Evolutionary conservation across 2,329 filamentous ascomycete genomes (phyloP).

Genomic region (Exserohilum rostratum): DNA sequence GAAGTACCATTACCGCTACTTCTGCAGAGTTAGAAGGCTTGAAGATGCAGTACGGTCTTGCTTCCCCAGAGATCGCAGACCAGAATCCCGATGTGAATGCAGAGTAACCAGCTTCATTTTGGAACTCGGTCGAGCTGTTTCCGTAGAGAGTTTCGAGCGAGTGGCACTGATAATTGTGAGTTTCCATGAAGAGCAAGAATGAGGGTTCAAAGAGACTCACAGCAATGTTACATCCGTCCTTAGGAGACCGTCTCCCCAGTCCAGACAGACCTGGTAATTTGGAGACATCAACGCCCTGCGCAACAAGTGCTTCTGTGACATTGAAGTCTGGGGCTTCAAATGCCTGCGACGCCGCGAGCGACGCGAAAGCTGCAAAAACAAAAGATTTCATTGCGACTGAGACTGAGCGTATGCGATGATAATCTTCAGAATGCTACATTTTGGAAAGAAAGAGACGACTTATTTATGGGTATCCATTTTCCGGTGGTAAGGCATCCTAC

Average conservation of each 20-base stretch:
- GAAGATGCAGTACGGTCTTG: slow-evolving; percentile 33
- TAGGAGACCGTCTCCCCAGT: not conserved
- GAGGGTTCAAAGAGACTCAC: slow-evolving; percentile 11
- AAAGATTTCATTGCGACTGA: not conserved
- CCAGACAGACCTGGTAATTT: slow-evolving; percentile 11
- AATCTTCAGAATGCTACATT: too few species aligned
- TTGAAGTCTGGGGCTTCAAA: slow-evolving; percentile 19
- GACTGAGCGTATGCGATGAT: not conserved
- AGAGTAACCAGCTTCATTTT: slow-evolving; percentile 12
- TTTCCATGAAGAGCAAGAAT: not conserved
- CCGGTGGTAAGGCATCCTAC: too few species aligned
- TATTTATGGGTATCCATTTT: too few species aligned
- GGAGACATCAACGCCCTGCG: slow-evolving; percentile 17
- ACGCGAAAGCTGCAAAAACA: not conserved
- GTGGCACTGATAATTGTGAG: slow-evolving; percentile 16
- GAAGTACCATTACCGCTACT: slow-evolving; percentile 20
- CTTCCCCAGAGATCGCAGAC: slow-evolving; percentile 26
- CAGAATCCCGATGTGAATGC: slow-evolving; percentile 25
- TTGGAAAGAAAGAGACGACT: too few species aligned
- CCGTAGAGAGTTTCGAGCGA: slow-evolving; percentile 27
- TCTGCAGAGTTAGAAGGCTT: slow-evolving; percentile 19
- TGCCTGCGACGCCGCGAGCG: not conserved
- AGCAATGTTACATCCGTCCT: slow-evolving; percentile 15
- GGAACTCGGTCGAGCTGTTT: slow-evolving; percentile 10
- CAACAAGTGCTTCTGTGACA: slow-evolving; percentile 19